Conservation (phyloP, 163 green algal species). For the Chloromonas sp. region DNA sequence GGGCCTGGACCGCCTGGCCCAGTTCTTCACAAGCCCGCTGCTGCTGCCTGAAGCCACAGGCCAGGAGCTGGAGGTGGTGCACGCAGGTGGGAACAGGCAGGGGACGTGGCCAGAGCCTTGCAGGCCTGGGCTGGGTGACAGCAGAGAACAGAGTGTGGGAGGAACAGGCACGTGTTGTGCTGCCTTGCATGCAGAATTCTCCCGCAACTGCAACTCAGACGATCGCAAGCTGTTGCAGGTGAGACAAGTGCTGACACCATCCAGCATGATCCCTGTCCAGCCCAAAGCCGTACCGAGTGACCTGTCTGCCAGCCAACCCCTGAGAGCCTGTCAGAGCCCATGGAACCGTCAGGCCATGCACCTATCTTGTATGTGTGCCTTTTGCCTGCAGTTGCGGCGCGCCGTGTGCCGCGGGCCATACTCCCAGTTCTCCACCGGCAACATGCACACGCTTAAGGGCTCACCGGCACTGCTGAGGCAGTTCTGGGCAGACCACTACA, state of each 20-base stretch:
- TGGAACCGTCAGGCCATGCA: too few species aligned
- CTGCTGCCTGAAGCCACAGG: conserved; percentile 18
- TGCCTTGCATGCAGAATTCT: conserved; percentile 30
- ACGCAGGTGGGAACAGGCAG: conserved; percentile 3
- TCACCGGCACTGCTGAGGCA: conserved; percentile 20
- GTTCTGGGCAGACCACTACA: conserved; percentile 39
- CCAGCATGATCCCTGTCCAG: neutral
- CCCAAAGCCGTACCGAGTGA: neutral
- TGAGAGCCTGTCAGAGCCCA: too few species aligned
- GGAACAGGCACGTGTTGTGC: too few species aligned
- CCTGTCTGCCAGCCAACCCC: too few species aligned
- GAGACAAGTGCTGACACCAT: neutral
- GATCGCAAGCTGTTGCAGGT: conserved; percentile 37
- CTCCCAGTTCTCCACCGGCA: conserved; percentile 45
- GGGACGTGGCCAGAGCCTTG: too few species aligned
- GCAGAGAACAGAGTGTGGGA: too few species aligned
- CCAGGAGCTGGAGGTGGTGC: conserved; percentile 45
- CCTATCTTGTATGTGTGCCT: too few species aligned
- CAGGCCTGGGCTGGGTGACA: too few species aligned
- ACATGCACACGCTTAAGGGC: conserved; percentile 36
- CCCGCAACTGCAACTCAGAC: conserved; percentile 47
- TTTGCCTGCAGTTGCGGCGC: conserved; percentile 26
- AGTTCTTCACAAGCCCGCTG: conserved; percentile 43
- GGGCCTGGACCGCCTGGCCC: conserved; percentile 38
- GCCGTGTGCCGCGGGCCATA: conserved; percentile 17